These are phyloP conservation scores for Nectriaceae sp. DNA, from an alignment of 2,329 filamentous ascomycete genomes.

Conservation along the genomic window DNA sequence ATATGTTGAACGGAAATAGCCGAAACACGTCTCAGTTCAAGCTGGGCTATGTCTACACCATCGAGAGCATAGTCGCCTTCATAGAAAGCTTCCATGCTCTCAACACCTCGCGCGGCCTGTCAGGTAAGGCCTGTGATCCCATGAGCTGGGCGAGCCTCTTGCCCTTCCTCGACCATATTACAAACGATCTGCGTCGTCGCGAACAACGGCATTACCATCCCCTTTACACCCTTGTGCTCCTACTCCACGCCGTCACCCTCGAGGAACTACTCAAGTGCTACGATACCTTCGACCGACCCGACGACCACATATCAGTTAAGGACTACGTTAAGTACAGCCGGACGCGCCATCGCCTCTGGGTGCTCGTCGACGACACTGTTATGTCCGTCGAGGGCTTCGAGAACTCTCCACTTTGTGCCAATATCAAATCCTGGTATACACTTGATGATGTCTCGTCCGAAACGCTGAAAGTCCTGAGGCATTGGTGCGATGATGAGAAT, in stretches of 20 bases:
- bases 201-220: slow-evolving; percentile 38
- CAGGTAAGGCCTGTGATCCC: slow-evolving; percentile 45
- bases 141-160: slow-evolving; percentile 46
- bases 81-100: slow-evolving; percentile 55
- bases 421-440: slow-evolving; percentile 43
- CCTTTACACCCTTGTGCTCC: slow-evolving; percentile 43
- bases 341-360: slow-evolving; percentile 18
- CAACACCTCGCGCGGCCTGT: slow-evolving; percentile 46
- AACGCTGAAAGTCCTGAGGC: slow-evolving; percentile 41
- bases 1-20: slow-evolving; percentile 19
- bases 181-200: slow-evolving; percentile 40
- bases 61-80: slow-evolving; percentile 55
- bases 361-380: background rate
- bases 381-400: slow-evolving; percentile 1
- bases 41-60: slow-evolving; percentile 43
- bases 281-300: slow-evolving; percentile 20
- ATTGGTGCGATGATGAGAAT: slow-evolving; percentile 46
- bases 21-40: slow-evolving; percentile 39
- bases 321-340: slow-evolving; percentile 29
- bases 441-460: slow-evolving; percentile 45
- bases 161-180: slow-evolving; percentile 44
- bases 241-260: slow-evolving; percentile 46
- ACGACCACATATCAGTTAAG: slow-evolving; percentile 14
- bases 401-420: slow-evolving; percentile 31
- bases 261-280: slow-evolving; percentile 48